These are phyloP conservation scores for Tephrocybe rancida DNA, from an alignment of 768 basidiomycete species.

Conservation along the genomic window DNA sequence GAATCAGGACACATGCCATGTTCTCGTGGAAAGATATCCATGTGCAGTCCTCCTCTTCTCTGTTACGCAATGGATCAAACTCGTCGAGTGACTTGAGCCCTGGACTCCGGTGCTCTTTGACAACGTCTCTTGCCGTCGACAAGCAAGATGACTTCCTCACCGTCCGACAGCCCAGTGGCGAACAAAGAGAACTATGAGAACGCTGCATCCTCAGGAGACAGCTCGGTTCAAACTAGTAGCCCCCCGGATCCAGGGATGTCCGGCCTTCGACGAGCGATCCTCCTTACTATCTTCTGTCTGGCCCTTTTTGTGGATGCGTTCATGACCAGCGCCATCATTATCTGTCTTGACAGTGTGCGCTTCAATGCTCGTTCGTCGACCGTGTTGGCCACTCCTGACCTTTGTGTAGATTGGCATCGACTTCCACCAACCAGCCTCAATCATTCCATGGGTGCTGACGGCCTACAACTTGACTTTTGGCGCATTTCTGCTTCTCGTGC, in stretches of 20 bases:
- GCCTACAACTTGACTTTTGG: constrained; percentile 46
- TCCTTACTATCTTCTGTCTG: constrained; percentile 40
- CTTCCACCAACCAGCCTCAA: constrained; percentile 21
- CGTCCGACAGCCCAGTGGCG: too few species aligned
- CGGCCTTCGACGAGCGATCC: constrained; percentile 3
- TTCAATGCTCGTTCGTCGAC: background rate
- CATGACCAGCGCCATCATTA: constrained; percentile 15
- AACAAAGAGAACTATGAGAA: too few species aligned
- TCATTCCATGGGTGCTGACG: constrained; percentile 41
- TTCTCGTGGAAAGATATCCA: too few species aligned
- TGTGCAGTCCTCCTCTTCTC: too few species aligned
- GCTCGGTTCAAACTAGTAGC: background rate
- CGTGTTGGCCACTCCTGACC: constrained; percentile 36
- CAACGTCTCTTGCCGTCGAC: too few species aligned
- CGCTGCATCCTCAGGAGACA: too few species aligned
- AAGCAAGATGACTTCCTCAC: too few species aligned
- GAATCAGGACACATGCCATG: too few species aligned
- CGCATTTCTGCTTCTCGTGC: constrained; percentile 38
- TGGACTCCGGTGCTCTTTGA: too few species aligned
- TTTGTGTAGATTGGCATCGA: constrained; percentile 24
- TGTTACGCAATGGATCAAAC: too few species aligned
- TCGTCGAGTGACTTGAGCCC: too few species aligned
- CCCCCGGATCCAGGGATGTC: background rate
- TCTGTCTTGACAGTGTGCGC: background rate
- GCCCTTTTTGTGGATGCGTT: constrained; percentile 47